Evolutionary conservation across 2,329 filamentous ascomycete species (phyloP), one percentile per base, ranked within the genome.

Genomic region (Akanthomyces uredinophilus): DNA sequence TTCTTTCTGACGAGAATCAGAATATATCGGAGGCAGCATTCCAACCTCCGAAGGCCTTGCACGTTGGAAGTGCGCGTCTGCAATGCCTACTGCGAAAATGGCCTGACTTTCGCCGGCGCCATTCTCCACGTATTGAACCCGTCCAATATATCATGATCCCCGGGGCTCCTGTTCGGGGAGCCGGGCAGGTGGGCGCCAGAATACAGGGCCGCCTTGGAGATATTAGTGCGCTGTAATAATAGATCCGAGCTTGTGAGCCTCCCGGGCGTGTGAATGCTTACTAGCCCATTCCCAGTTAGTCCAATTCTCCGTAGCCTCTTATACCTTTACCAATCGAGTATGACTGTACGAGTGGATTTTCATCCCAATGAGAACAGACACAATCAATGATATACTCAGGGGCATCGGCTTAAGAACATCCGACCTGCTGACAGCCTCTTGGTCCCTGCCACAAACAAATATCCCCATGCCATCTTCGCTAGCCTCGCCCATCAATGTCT

Each of bases 271-370:
- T 35, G 6, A 35, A 35, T 35, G 11, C 10, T 22, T 46, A 2
- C 43, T 18, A 22, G 56, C 46, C 46, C 32, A 35, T 32, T 41
- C 32, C 35, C 41, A 10, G 2, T 22, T 5, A 1, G 32, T 13
- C 35, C 46, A 41, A 29, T 43, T 51, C 46, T 59, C 56, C 56
- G 56, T 22, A 51, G 46, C 37, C 29, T 50, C 35, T 43, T 14
- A 27, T 41, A 8, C 29, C 35, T 41, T 46, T 11, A 50, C 55
- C 29, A 32, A 58, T 58, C 55, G 55, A 58, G 55, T 50, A 58
- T 59, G 56, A 39, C 46, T 32, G 41, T 59, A 59, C 56, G 56
- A 59, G 56, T 29, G 56, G 56, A 51, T 50, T 39, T 46, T 27
- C 44, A 14, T 24, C 44, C 22, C 20, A 47, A 39, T 13, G 27